These are phyloP conservation scores for Geranium brycei DNA, from an alignment of 345 rosid species.

Conservation along the genomic window DNA sequence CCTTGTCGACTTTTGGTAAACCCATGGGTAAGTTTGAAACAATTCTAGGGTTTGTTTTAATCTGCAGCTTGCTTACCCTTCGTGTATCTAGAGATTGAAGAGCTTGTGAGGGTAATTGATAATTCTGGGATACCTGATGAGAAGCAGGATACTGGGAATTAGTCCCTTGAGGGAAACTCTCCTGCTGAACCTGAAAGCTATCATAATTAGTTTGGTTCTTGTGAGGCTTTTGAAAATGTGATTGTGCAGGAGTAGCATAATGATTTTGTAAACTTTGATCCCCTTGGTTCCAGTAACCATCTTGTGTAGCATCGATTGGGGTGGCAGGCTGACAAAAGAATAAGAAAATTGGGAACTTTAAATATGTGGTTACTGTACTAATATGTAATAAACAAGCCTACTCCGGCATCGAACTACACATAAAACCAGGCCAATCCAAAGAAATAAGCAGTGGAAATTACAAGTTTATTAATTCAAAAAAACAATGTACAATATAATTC, in stretches of 20 bases:
- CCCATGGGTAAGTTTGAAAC: slow-evolving; percentile 79
- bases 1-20: slow-evolving; percentile 57
- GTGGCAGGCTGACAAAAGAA: slow-evolving; percentile 40
- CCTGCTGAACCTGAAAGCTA: slow-evolving; percentile 63
- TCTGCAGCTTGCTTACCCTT: slow-evolving; percentile 77
- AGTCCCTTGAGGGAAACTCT: slow-evolving; percentile 43
- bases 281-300: slow-evolving; percentile 61
- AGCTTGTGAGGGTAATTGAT: slow-evolving; percentile 38
- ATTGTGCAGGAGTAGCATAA: slow-evolving; percentile 43
- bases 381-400: too few relatives aligned
- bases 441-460: too few relatives aligned
- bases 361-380: not conserved
- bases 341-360: slow-evolving; percentile 11
- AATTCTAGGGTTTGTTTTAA: slow-evolving; percentile 95
- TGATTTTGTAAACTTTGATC: slow-evolving; percentile 48
- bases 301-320: slow-evolving; percentile 42
- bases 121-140: slow-evolving; percentile 39
- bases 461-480: too few relatives aligned
- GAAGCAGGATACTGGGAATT: slow-evolving; percentile 39
- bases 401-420: too few relatives aligned
- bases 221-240: slow-evolving; percentile 45
- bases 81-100: slow-evolving; percentile 37
- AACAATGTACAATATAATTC: too few relatives aligned
- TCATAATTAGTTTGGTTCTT: slow-evolving; percentile 49
- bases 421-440: too few relatives aligned